Base-by-base conservation (phyloP, 2,329 filamentous ascomycete species). In the Cadophora sp. region DNA sequence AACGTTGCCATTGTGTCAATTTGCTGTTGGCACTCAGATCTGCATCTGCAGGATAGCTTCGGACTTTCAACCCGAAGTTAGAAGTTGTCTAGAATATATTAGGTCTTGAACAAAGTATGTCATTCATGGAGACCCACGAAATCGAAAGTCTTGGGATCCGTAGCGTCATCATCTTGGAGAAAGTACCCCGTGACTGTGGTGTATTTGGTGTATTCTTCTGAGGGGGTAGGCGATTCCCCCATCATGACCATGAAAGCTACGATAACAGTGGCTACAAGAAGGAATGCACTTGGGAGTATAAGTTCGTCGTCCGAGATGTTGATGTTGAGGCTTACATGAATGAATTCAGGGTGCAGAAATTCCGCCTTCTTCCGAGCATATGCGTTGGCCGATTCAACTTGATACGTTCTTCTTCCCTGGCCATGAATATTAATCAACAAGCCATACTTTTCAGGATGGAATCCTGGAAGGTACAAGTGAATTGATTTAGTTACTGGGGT, bases 1-100 rank as follows among this genome's bases (percentile, higher is more conserved):
- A 89, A n/a, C 87, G 83, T 77, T 89, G 79, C 89, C 89, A 92
- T 76, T 87, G 87, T 0, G 85, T 88, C 55, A 73, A 67, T 41
- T 69, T 65, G 68, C 83, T 81, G 66, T 79, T 70, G 43, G 78
- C 74, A 66, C 82, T 79, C 62, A 81, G 79, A 2, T 71, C 64
- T 41, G 76, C 73, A 72, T 91, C 88, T 6, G 83, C 85, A 16
- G 85, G 81, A 75, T 91, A 91, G 0, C 82, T 81, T 61, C 84
- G 83, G 72, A 89, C 83, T 70, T 91, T 83, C 30, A 92, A 81
- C 39, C 90, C 90, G 74, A 91, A 90, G 79, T 91, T 91, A 65
- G 80, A 80, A 27, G 81, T 79, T 33, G 84, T 86, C 87, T 91
- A 66, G n/a, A 43, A 41, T 18, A 5, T 4, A n/a, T 62, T 43